Evolutionary conservation across 192 early-diverging fungal species (phyloP), one percentile per base, ranked within the genome.

Genomic region (Geranomyces variabilis): DNA sequence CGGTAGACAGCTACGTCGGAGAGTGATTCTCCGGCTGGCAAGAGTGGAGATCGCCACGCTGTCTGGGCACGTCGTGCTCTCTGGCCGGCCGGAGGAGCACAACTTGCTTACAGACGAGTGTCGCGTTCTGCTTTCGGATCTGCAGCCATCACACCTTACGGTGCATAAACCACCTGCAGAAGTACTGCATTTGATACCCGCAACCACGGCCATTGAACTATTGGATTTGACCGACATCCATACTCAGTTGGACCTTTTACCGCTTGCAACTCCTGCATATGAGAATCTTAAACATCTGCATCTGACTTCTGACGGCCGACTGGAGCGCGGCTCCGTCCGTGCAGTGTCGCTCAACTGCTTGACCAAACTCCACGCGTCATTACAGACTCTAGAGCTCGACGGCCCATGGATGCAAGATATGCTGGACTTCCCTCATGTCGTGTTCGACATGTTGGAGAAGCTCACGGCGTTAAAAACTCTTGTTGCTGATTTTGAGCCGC

Each of bases 141-240:
- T 33, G 7, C 1, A 7, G 17, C n/a, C 15, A 12, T 14, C 19
- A 15, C 22, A 36, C 13, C 26, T 67, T 17, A 55, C 66, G 9
- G 31, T 67, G 12, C 66, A 67, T 33, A 36, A 67, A 21, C 66
- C 47, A 8, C 53, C 53, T 4, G 13, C 46, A 55, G 36, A 49
- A 14, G 15, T 55, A 6, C 28, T 67, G 7, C 22, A n/a, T 13
- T 3, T 21, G 22, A 15, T 56, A 12, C 66, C 66, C 5, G 19
- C 14, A 8, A 28, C 49, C 19, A 15, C 57, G n/a, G 66, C 66
- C 13, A 19, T 55, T 24, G n/a, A n/a, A 5, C 53, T 51, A 4
- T 8, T 55, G 6, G 53, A 67, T 47, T 24, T 67, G 26, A 55
- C 24, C 48, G 66, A 56, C 66, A 30, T 67, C 49, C 49, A 55